Evolutionary conservation across 306 rosid species (phyloP), one percentile per base, ranked within the genome.

Genomic region (Cicer arietinum): DNA sequence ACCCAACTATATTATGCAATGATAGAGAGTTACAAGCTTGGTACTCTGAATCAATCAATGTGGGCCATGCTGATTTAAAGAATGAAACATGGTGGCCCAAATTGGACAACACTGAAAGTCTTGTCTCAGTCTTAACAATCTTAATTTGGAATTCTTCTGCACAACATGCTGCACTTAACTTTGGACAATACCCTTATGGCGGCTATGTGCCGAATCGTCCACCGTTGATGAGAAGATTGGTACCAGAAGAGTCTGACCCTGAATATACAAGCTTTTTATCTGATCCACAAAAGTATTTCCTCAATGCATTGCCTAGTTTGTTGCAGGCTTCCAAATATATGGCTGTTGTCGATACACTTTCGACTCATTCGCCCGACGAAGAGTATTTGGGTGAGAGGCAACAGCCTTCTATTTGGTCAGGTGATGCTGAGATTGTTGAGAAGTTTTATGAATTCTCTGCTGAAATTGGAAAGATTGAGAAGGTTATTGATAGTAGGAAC

Each of bases 131-230:
- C 11, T 89, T 94, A 61, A 86, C 93, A 22, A 94, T 92, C 25
- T 67, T 94, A 37, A 90, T 94, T 39, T 94, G 99, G 99, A 84
- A 89, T 45, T 89, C 93, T 0, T 94, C 99, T 0, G 99, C 99
- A 7, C 99, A 94, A 74, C 99, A 94, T 73, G 99, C 99, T 0
- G 97, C 99, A 3, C 95, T 94, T n/a, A 94, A 94, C 62, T 94
- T 94, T 30, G 99, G 96, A 0, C 99, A 94, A 83, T 94, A 94
- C 74, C 96, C 99, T 3, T 94, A 94, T 37, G 99, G 97, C 0
- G 99, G 99, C 0, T 94, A 89, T 9, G 93, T 94, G 8, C 99
- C 99, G 0, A 94, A 92, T 60, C 94, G 97, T 7, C 99, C 99
- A 0, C 97, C 99, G 0, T 54, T 94, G 7, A 88, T 88, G 93